A percentile compares a stretch with the other conserved stretches of the same genome.
Conservation (phyloP, 306 rosid species). For the Amphicarpaea edgeworthii region DNA sequence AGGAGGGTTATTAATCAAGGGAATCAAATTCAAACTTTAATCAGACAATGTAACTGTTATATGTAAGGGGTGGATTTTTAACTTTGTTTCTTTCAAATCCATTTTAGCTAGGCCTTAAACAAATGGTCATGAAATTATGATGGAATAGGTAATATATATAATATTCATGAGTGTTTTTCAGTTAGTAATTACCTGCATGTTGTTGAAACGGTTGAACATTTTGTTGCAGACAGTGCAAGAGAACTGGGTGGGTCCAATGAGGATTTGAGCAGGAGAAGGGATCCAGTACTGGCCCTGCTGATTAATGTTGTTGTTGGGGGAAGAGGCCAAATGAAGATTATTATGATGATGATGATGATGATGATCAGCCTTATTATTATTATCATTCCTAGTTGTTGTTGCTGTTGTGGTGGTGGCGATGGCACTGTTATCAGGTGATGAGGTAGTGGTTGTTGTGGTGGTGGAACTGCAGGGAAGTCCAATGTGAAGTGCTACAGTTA, state of each 20-base stretch:
- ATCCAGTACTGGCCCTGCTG: slow-evolving; percentile 88
- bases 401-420: slow-evolving; percentile 27
- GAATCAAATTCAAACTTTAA: neutral
- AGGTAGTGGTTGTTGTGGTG: neutral
- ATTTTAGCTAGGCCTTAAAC: neutral
- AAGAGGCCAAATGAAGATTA: slow-evolving; percentile 32
- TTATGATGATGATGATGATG: too few species aligned
- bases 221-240: slow-evolving; percentile 93
- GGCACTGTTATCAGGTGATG: slow-evolving; percentile 11
- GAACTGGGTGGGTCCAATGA: slow-evolving; percentile 95
- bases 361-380: slow-evolving; percentile 49
- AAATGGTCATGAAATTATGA: slow-evolving; percentile 10
- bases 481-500: slow-evolving; percentile 84
- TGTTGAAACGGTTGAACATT: slow-evolving; percentile 95
- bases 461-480: slow-evolving; percentile 66
- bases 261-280: slow-evolving; percentile 91
- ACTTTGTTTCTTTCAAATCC: neutral
- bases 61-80: neutral
- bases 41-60: slow-evolving; percentile 13
- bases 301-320: slow-evolving; percentile 23
- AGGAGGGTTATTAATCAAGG: neutral
- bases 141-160: neutral
- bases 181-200: slow-evolving; percentile 92
- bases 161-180: too few species aligned
- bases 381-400: too few species aligned